Percentiles rank a stretch among this genome's conserved stretches.
These are phyloP conservation scores for Sphagnum contortum DNA, from an alignment of 225 moss, liverwort and hornwort species.

Conservation along the genomic window DNA sequence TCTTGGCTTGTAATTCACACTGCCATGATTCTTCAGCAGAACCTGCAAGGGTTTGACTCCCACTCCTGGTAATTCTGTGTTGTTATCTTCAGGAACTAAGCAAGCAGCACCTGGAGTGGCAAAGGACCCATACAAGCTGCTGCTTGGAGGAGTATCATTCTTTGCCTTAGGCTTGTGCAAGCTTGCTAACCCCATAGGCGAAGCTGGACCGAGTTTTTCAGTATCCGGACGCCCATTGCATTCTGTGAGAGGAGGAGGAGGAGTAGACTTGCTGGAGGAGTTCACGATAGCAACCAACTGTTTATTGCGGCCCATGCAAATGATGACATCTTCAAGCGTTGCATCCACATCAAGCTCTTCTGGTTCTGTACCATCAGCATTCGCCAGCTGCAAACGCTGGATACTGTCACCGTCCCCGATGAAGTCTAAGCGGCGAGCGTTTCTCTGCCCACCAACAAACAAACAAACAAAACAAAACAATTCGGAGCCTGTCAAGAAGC, in stretches of 20 bases:
- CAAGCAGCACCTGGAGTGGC: conserved; percentile 10
- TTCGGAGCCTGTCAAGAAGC: no score
- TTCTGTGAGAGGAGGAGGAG: not conserved
- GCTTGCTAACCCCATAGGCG: conserved; percentile 14
- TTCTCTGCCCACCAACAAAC: conserved; percentile 38
- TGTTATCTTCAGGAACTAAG: not conserved
- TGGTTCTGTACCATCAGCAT: conserved; percentile 69
- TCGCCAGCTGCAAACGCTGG: conserved; percentile 77
- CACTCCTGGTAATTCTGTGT: conserved; percentile 5
- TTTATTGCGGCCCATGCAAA: conserved; percentile 77
- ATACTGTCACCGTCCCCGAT: conserved; percentile 64
- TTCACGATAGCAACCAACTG: conserved; percentile 71
- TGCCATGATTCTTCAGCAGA: conserved; percentile 6
- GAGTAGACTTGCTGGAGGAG: conserved; percentile 5
- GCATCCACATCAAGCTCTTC: conserved; percentile 92
- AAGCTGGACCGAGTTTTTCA: conserved; percentile 26
- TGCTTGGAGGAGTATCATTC: conserved; percentile 12
- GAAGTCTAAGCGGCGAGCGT: conserved; percentile 62
- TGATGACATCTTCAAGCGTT: conserved; percentile 81
- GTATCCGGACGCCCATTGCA: conserved; percentile 17
- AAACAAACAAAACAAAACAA: no score
- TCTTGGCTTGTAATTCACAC: conserved; percentile 11
- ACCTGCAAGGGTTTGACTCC: conserved; percentile 17
- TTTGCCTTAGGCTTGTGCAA: conserved; percentile 27
- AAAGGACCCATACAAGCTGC: not conserved